These are phyloP conservation scores for Sarcodon aspratus DNA, from an alignment of 768 basidiomycete species.

Conservation along the genomic window DNA sequence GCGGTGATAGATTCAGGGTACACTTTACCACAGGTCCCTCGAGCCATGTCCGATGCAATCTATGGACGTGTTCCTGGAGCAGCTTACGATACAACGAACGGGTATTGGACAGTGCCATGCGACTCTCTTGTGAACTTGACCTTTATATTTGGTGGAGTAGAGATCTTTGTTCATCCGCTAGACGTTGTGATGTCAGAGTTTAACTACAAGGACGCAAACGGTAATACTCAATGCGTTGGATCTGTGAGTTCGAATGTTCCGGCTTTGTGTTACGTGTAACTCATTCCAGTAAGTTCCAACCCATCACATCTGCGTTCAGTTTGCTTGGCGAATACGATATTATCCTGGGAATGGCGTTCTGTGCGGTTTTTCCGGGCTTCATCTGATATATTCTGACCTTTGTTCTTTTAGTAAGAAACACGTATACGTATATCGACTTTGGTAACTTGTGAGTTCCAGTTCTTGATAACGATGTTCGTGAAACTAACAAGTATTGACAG, in stretches of 20 bases:
- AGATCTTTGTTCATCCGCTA: conserved; percentile 67
- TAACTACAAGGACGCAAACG: conserved; percentile 29
- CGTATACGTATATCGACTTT: conserved; percentile 61
- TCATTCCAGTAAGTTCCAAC: conserved; percentile 50
- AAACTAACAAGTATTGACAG: background rate
- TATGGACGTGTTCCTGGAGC: conserved; percentile 73
- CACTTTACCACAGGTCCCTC: conserved; percentile 61
- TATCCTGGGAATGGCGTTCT: conserved; percentile 73
- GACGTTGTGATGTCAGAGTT: conserved; percentile 58
- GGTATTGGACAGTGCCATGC: conserved; percentile 69
- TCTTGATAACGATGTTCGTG: background rate
- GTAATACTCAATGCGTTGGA: conserved; percentile 53
- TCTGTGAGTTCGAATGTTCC: conserved; percentile 32
- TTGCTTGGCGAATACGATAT: conserved; percentile 70
- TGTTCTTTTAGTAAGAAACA: conserved; percentile 50
- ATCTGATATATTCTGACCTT: background rate
- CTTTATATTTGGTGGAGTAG: conserved; percentile 57
- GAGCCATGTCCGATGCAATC: conserved; percentile 66
- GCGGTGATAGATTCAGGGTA: conserved; percentile 71
- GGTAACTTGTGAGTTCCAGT: conserved; percentile 35
- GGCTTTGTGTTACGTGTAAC: background rate
- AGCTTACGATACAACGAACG: conserved; percentile 39
- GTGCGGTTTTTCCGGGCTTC: conserved; percentile 27
- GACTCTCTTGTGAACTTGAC: conserved; percentile 60
- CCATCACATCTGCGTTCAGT: conserved; percentile 72